phyloP scores from a whole-genome alignment of 106 monocot species.

The Gastrodia elata region DNA sequence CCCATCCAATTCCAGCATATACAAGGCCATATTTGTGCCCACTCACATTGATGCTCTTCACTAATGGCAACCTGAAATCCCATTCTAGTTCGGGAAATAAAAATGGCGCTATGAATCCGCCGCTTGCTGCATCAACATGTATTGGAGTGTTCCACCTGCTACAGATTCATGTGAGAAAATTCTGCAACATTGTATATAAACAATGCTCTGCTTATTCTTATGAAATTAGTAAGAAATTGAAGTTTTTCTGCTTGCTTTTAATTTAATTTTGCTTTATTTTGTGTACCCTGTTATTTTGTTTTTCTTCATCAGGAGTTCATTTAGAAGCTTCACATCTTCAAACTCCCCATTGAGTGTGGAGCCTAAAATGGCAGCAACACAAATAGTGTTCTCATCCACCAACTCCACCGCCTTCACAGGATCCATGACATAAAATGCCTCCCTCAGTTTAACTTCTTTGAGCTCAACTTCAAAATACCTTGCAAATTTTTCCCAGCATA shows the following conservation, averaged over 20 bases:
- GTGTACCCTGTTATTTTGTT: conserved; percentile 45
- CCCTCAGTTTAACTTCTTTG: conserved; percentile 54
- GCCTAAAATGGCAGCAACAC: conserved; percentile 64
- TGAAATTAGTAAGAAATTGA: background rate
- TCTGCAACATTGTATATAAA: background rate
- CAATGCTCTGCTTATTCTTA: background rate
- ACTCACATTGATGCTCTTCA: conserved; percentile 93
- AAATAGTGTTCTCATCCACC: conserved; percentile 72
- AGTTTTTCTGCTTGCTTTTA: background rate
- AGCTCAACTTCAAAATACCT: conserved; percentile 65
- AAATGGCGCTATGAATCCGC: conserved; percentile 89
- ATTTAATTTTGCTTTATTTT: background rate
- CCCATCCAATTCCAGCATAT: conserved; percentile 86
- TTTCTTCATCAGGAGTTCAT: conserved; percentile 40
- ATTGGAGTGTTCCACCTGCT: conserved; percentile 78
- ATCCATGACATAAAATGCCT: conserved; percentile 68
- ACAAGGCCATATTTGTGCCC: conserved; percentile 98
- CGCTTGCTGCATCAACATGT: conserved; percentile 92
- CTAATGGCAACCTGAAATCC: conserved; percentile 81
- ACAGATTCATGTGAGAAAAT: background rate
- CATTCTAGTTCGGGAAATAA: conserved; percentile 82
- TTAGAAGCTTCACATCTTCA: conserved; percentile 61
- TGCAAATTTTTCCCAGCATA: conserved; percentile 68
- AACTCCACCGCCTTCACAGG: conserved; percentile 51
- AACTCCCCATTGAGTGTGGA: conserved; percentile 69